Evolutionary conservation across 2,329 filamentous ascomycete species (phyloP).

Genomic region (Stachybotrys chartarum): DNA sequence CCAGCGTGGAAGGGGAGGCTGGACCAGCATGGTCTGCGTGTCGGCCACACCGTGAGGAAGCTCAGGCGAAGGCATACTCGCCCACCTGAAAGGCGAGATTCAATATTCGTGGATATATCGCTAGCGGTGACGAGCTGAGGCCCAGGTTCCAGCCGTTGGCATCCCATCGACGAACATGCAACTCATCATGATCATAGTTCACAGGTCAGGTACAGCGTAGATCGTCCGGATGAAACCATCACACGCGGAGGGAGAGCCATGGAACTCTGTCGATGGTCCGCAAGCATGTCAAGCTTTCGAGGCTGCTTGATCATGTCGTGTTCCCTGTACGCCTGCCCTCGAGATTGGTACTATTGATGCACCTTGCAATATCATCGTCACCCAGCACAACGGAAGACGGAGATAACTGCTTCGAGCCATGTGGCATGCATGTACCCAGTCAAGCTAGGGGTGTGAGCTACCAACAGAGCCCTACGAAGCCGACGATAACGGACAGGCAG

Average conservation of each 20-base stretch:
- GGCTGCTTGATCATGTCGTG: background rate
- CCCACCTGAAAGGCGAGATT: background rate
- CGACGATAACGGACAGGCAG: background rate
- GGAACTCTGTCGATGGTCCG: too few species aligned
- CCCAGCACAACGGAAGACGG: background rate
- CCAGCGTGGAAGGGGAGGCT: background rate
- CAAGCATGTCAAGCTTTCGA: background rate
- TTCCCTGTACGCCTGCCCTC: background rate
- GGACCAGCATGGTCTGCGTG: background rate
- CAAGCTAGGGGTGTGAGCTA: background rate
- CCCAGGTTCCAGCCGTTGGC: background rate
- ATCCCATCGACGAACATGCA: background rate
- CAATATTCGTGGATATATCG: background rate
- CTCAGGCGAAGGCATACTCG: background rate
- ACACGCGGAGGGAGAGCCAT: too few species aligned
- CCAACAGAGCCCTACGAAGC: background rate
- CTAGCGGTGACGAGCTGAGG: background rate
- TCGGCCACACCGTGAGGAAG: background rate
- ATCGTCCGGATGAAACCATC: too few species aligned
- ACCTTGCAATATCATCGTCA: background rate
- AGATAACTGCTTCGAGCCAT: background rate
- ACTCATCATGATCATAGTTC: background rate
- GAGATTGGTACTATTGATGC: background rate
- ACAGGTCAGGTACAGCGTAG: background rate
- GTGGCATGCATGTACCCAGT: background rate